Evolutionary conservation across 345 rosid genomes (phyloP).

Genomic region (Hibiscus tridactylites): DNA sequence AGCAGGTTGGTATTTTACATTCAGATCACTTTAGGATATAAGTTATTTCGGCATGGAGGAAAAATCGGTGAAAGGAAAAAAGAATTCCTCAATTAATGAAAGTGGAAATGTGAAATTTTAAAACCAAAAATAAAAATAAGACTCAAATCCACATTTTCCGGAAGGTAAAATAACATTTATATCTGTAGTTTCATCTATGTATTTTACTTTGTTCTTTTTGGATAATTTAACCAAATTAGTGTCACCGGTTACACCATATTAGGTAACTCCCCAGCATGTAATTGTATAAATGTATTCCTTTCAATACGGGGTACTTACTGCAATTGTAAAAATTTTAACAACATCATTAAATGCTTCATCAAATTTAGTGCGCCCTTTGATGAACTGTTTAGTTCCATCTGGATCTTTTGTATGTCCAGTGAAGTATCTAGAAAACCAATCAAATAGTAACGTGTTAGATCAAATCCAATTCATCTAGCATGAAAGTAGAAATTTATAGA

Average conservation of each 20-base stretch:
- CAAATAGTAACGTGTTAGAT: slow-evolving; percentile 7
- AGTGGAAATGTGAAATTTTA: not conserved
- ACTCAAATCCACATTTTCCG: not conserved
- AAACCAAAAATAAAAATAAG: not conserved
- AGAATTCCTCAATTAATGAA: not conserved
- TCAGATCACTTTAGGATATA: not conserved
- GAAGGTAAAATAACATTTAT: not conserved
- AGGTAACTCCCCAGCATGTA: not conserved
- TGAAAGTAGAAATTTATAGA: slow-evolving; percentile 8
- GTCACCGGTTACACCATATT: not conserved
- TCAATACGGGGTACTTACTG: slow-evolving; percentile 47
- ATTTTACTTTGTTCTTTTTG: not conserved
- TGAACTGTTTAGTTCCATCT: slow-evolving; percentile 51
- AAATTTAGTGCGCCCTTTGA: slow-evolving; percentile 53
- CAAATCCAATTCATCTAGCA: slow-evolving; percentile 3
- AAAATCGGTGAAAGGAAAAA: not conserved
- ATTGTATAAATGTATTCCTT: not conserved
- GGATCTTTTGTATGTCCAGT: slow-evolving; percentile 62
- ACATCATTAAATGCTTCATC: slow-evolving; percentile 60
- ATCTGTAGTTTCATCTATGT: not conserved
- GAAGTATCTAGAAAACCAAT: slow-evolving; percentile 48
- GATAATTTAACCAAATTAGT: not conserved
- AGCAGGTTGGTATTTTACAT: not conserved
- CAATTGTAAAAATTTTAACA: slow-evolving; percentile 76
- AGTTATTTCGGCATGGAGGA: not conserved